Conservation (phyloP, 2,329 filamentous ascomycete genomes). For the Venturia effusa region DNA sequence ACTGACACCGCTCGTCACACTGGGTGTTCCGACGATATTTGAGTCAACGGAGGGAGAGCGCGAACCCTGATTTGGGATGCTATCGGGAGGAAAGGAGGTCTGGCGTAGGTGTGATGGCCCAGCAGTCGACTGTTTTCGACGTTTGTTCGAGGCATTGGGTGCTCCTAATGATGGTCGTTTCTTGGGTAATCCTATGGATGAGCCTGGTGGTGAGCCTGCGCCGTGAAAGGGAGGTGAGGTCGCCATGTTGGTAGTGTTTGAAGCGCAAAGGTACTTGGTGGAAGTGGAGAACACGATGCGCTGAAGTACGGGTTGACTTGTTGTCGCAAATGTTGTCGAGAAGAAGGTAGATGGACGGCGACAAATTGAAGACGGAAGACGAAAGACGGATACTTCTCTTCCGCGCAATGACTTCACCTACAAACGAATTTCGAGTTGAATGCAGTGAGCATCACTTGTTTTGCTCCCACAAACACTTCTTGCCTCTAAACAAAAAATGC, state of each 20-base stretch:
- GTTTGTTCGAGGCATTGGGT: conserved; percentile 44
- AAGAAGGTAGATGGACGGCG: no score
- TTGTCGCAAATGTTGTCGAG: background rate
- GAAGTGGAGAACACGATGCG: background rate
- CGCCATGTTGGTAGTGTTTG: conserved; percentile 38
- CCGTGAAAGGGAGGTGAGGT: conserved; percentile 35
- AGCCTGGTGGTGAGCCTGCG: conserved; percentile 34
- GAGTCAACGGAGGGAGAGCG: conserved; percentile 59
- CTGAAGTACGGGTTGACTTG: background rate
- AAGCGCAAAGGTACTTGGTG: background rate
- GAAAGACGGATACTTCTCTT: no score
- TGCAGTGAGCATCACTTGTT: no score
- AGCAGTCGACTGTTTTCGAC: conserved; percentile 59
- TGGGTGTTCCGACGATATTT: conserved; percentile 50
- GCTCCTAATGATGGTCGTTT: conserved; percentile 51
- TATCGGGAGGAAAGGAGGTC: conserved; percentile 67
- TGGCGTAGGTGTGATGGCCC: conserved; percentile 59
- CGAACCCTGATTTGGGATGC: conserved; percentile 41
- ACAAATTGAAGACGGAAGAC: no score
- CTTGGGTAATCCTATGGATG: conserved; percentile 44
- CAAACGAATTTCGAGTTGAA: background rate
- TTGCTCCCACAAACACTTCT: background rate
- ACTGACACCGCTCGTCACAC: conserved; percentile 27
- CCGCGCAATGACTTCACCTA: background rate
- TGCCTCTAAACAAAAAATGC: background rate